Evolutionary conservation across 768 basidiomycete species (phyloP).

Genomic region (Cystofilobasidium capitatum): DNA sequence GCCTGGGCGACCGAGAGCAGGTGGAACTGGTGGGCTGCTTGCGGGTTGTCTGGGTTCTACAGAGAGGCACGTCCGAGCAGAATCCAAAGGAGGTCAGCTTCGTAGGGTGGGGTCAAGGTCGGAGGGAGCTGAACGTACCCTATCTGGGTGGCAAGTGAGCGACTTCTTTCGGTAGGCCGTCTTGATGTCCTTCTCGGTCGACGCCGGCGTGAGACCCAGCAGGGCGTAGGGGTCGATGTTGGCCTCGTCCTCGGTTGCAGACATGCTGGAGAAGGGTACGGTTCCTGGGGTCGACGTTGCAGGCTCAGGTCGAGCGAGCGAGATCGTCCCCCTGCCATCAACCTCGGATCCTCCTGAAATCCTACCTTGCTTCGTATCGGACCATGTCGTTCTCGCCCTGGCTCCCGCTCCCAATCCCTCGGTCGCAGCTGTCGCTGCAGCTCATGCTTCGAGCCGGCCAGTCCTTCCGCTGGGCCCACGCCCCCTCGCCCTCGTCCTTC

Average conservation of each 20-base stretch:
- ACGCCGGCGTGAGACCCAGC: conserved; percentile 13
- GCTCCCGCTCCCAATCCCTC: neutral
- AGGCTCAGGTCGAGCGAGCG: too few species aligned
- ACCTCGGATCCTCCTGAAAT: too few species aligned
- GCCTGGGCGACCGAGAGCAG: conserved; percentile 25
- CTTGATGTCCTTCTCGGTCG: conserved; percentile 28
- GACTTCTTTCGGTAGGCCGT: conserved; percentile 25
- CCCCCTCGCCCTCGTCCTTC: neutral
- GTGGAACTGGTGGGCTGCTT: conserved; percentile 28
- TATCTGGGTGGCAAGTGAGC: conserved; percentile 23
- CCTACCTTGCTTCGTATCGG: too few species aligned
- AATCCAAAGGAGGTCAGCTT: neutral
- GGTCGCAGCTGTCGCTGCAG: neutral
- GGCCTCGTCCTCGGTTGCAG: conserved; percentile 20
- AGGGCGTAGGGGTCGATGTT: conserved; percentile 25
- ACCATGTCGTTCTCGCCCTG: conserved; percentile 1
- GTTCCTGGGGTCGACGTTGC: too few species aligned
- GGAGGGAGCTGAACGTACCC: conserved; percentile 10
- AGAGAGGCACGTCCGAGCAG: neutral
- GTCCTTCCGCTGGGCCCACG: conserved; percentile 22
- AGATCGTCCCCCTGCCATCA: too few species aligned
- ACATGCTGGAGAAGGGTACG: neutral
- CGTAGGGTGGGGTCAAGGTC: neutral
- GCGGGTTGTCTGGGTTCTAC: conserved; percentile 26
- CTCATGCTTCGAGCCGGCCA: conserved; percentile 12